These are phyloP conservation scores for Blakeslea trispora DNA, from an alignment of 371 early-diverging fungal species.

Conservation along the genomic window DNA sequence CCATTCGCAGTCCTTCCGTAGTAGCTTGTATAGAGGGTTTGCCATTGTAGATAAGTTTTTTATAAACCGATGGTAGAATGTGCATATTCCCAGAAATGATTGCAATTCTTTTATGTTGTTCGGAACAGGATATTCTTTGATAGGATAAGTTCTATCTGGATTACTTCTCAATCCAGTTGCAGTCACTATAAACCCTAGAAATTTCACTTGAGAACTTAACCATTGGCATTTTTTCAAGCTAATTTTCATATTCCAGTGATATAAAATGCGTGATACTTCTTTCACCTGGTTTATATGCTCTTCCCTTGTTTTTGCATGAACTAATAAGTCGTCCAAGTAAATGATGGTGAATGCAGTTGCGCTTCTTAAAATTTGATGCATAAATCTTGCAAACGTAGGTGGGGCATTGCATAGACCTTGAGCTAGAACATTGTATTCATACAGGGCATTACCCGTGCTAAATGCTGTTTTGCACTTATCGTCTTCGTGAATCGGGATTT, in stretches of 20 bases:
- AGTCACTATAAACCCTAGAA: background rate
- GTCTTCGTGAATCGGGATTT: constrained; percentile 29
- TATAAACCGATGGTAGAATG: background rate
- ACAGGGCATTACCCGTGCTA: constrained; percentile 18
- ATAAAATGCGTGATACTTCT: background rate
- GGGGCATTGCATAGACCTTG: constrained; percentile 51
- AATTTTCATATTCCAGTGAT: background rate
- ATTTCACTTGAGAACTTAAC: background rate
- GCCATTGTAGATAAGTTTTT: background rate
- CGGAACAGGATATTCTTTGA: background rate
- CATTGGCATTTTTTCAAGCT: background rate
- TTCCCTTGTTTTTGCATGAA: too few relatives aligned
- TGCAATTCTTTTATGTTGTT: background rate
- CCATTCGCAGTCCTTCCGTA: background rate
- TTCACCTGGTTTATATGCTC: background rate
- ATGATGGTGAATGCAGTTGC: background rate
- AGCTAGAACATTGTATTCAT: constrained; percentile 45
- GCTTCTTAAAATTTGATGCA: constrained; percentile 5
- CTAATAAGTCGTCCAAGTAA: background rate
- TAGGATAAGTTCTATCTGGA: background rate
- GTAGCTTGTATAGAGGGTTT: background rate
- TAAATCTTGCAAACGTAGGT: constrained; percentile 34
- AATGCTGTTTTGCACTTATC: constrained; percentile 45
- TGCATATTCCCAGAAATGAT: background rate
- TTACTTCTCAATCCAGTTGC: background rate